Base-by-base conservation (phyloP, 2,329 filamentous ascomycete genomes). In the Neonectria punicea region DNA sequence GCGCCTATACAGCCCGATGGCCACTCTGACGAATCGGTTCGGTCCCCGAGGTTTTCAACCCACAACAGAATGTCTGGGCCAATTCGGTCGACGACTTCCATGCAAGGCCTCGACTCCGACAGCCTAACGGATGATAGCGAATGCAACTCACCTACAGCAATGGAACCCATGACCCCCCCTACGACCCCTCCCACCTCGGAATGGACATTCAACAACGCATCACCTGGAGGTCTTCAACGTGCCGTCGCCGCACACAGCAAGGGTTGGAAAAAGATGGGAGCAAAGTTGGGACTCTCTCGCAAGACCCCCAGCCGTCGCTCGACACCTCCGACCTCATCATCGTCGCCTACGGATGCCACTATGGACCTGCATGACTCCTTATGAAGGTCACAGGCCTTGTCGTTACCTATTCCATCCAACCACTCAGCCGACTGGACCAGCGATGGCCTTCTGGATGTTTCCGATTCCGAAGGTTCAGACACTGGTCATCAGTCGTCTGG, bases 141-240 rank as follows among this genome's bases (percentile, higher is more conserved):
- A 61, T 84, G 85, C n/a, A 84, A 84, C 62, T 89, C 89, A 56
- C 82, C 87, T 36, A 78, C 84, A 53, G 76, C 80, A 28, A 81
- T 83, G 65, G 90, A 91, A 74, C 90, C 85, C 3, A 90, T 93
- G 83, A 94, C 92, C 4, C 92, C 92, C 0, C 92, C 92, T 1
- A 92, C 87, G 2, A 92, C 90, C 3, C 90, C 92, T 36, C 91
- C 91, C 0, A 87, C 85, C 1, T 85, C 87, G 0, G 86, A 90
- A 66, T 88, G 84, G 80, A 76, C 79, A 4, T 85, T 87, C 67
- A 80, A 80, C 66, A 77, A 60, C 10, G 28, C 83, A 1, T 86
- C 86, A 5, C 85, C 86, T 0, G 84, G 82, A n/a, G 81, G 83
- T 14, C 77, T 88, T 22, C 85, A 87, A 53, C 82, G 85, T 61